Percentiles rank a stretch among this genome's conserved stretches.
These are phyloP conservation scores for Acacia melanoxylon DNA, from an alignment of 306 rosid species.

Conservation along the genomic window DNA sequence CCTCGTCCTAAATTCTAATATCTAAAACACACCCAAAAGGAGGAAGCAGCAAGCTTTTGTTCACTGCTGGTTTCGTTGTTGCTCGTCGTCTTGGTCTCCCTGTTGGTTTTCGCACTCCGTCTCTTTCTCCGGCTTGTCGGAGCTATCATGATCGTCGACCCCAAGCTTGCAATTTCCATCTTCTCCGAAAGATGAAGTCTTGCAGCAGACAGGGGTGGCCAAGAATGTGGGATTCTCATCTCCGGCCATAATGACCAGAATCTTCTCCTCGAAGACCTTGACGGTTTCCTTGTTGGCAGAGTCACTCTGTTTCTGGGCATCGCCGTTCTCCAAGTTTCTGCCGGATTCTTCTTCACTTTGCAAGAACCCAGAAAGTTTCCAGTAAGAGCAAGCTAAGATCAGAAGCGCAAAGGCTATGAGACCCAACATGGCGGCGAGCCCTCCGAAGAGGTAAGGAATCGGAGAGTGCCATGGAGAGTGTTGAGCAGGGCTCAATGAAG, in stretches of 20 bases:
- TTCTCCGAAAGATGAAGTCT: neutral
- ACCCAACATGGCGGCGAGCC: conserved; percentile 83
- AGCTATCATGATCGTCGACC: neutral
- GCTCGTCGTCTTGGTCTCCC: neutral
- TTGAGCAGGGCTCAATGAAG: conserved; percentile 9
- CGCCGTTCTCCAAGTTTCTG: conserved; percentile 46
- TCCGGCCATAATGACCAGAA: conserved; percentile 93
- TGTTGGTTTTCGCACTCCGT: conserved; percentile 25
- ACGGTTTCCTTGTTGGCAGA: conserved; percentile 19
- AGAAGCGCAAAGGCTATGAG: conserved; percentile 73
- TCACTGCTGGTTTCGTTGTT: conserved; percentile 24
- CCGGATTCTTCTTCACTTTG: conserved; percentile 32
- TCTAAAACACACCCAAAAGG: neutral
- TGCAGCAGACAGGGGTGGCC: conserved; percentile 68
- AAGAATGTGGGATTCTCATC: conserved; percentile 68
- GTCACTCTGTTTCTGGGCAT: conserved; percentile 39
- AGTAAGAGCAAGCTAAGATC: conserved; percentile 79
- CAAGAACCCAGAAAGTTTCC: conserved; percentile 45
- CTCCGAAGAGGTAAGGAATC: conserved; percentile 85
- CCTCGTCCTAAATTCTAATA: neutral
- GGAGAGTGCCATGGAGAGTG: conserved; percentile 86
- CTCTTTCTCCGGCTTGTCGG: conserved; percentile 40
- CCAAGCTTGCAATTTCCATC: neutral
- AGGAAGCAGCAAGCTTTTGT: neutral
- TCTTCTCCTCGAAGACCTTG: conserved; percentile 63